These are phyloP conservation scores for Aspergillus olivimuriae DNA, from an alignment of 495 filamentous ascomycete species.

Conservation along the genomic window DNA sequence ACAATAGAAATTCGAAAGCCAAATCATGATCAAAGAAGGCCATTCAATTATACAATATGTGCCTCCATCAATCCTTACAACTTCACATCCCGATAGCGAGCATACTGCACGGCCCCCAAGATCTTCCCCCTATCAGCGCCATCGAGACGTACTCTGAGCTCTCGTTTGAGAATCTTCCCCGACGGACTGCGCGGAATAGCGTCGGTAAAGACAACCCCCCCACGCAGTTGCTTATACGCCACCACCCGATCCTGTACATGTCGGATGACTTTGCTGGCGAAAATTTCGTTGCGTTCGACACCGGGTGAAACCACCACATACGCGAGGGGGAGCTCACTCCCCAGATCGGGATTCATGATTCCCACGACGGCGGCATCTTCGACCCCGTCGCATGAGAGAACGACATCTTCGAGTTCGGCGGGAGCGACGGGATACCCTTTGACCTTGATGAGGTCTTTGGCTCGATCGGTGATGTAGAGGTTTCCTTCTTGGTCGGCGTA, in stretches of 20 bases:
- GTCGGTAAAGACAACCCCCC: constrained; percentile 66
- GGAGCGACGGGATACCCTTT: constrained; percentile 68
- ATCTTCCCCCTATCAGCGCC: not conserved
- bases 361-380: constrained; percentile 68
- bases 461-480: constrained; percentile 57
- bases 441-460: constrained; percentile 75
- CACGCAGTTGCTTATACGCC: constrained; percentile 60
- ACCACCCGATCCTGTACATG: constrained; percentile 50
- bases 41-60: not conserved
- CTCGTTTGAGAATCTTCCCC: constrained; percentile 69
- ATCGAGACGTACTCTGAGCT: not conserved
- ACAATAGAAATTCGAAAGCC: too few relatives aligned
- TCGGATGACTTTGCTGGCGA: too few relatives aligned
- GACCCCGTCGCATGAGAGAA: constrained; percentile 54
- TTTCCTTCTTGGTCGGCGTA: constrained; percentile 42
- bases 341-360: constrained; percentile 49
- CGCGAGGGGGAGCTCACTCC: constrained; percentile 66
- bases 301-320: constrained; percentile 58
- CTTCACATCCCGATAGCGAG: not conserved
- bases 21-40: too few relatives aligned
- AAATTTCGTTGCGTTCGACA: too few relatives aligned
- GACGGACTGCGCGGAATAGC: constrained; percentile 64
- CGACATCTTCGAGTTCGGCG: constrained; percentile 64
- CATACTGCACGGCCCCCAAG: not conserved
- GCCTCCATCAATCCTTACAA: not conserved